Percentiles rank a stretch among this genome's conserved stretches.
Evolutionary conservation across 495 filamentous ascomycete genomes (phyloP).

Genomic region (Durotheca rogersii): DNA sequence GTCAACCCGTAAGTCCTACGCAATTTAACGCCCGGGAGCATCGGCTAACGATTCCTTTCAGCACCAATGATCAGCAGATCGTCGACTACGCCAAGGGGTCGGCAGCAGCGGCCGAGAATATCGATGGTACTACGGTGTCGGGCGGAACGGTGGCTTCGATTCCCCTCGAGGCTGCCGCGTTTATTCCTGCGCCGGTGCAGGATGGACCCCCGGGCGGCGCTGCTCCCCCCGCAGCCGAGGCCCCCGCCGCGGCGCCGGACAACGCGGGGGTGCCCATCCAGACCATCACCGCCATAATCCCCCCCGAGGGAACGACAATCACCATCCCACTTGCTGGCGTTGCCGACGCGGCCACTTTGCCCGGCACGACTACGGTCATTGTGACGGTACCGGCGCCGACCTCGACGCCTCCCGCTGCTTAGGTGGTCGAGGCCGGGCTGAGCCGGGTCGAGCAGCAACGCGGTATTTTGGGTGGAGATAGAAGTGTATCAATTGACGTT

Average conservation of each 20-base stretch:
- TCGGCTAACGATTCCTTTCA: slow-evolving; percentile 7
- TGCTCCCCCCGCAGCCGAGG: slow-evolving; percentile 2
- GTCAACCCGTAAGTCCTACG: slow-evolving; percentile 46
- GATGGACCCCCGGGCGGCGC: slow-evolving; percentile 5
- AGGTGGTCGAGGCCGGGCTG: not conserved
- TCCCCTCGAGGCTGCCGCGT: slow-evolving; percentile 25
- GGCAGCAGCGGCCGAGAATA: slow-evolving; percentile 2
- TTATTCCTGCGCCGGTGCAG: slow-evolving; percentile 19
- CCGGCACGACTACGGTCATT: slow-evolving; percentile 15
- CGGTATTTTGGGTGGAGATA: not conserved
- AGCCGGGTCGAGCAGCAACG: too few species aligned
- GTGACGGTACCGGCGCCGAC: slow-evolving; percentile 18
- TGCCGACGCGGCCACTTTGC: not conserved
- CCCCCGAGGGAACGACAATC: slow-evolving; percentile 7
- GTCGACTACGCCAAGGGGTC: slow-evolving; percentile 26
- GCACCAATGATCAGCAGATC: slow-evolving; percentile 26
- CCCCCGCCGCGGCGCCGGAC: slow-evolving; percentile 2
- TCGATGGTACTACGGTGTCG: slow-evolving; percentile 18
- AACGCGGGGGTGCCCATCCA: not conserved
- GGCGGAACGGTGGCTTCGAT: slow-evolving; percentile 29
- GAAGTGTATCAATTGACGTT: not conserved
- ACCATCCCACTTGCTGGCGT: slow-evolving; percentile 1
- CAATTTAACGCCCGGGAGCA: too few species aligned
- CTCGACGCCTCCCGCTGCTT: slow-evolving; percentile 4
- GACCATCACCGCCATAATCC: not conserved